Evolutionary conservation across 305 asterid genomes (phyloP).

Genomic region (Withania somnifera): DNA sequence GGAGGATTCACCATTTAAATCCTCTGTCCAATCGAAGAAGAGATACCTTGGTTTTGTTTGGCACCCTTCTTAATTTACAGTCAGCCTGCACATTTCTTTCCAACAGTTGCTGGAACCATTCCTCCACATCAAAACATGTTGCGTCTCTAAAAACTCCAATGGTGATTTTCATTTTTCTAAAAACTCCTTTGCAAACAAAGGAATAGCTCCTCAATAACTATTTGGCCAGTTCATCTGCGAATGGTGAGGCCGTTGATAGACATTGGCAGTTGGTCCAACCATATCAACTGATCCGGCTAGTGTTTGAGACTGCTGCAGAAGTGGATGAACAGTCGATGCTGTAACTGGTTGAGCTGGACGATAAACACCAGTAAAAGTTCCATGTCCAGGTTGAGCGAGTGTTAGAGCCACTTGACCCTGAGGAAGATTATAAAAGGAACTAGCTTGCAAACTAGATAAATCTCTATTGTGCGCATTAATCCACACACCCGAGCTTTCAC

Average conservation of each 20-base stretch:
- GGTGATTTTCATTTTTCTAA: neutral
- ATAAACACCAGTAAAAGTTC: slow-evolving; percentile 60
- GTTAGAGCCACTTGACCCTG: slow-evolving; percentile 75
- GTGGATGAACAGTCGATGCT: slow-evolving; percentile 59
- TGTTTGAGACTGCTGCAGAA: slow-evolving; percentile 77
- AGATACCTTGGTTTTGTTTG: neutral
- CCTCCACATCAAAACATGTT: neutral
- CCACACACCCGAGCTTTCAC: slow-evolving; percentile 76
- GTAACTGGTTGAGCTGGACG: slow-evolving; percentile 81
- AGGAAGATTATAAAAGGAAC: slow-evolving; percentile 79
- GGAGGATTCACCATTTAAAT: slow-evolving; percentile 4
- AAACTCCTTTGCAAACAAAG: slow-evolving; percentile 1
- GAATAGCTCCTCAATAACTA: slow-evolving; percentile 33
- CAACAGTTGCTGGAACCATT: slow-evolving; percentile 1
- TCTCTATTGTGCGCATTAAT: slow-evolving; percentile 58
- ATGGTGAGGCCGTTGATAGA: slow-evolving; percentile 69
- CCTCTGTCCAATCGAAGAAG: slow-evolving; percentile 4
- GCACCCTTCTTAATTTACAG: neutral
- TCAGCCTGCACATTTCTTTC: slow-evolving; percentile 1
- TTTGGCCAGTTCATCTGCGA: slow-evolving; percentile 65
- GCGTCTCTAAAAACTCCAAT: slow-evolving; percentile 4
- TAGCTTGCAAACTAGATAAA: slow-evolving; percentile 55
- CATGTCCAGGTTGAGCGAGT: slow-evolving; percentile 77
- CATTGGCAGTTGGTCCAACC: slow-evolving; percentile 46
- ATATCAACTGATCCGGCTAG: slow-evolving; percentile 60